Conservation (phyloP, 306 rosid genomes). For the Glycine latifolia region DNA sequence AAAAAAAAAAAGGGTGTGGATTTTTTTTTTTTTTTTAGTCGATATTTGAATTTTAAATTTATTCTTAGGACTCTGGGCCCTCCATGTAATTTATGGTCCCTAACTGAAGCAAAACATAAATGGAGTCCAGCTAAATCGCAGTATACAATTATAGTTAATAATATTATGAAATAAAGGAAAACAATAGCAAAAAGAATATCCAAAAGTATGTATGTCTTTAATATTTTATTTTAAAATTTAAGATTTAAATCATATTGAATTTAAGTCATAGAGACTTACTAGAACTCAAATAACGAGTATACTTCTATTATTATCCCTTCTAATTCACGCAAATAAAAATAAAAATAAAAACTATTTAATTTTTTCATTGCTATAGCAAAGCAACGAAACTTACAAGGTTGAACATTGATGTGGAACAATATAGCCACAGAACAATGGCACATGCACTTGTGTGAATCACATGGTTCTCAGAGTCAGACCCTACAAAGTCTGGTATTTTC, state of each 20-base stretch:
- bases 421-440: not conserved
- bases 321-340: not conserved
- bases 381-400: not conserved
- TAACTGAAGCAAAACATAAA: not conserved
- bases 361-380: not conserved
- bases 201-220: not conserved
- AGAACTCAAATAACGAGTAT: not conserved
- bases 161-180: not conserved
- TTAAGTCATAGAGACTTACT: not conserved
- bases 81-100: not conserved
- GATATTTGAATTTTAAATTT: too few species aligned
- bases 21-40: too few species aligned
- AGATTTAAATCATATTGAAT: not conserved
- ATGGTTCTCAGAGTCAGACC: constrained; percentile 33
- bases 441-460: constrained; percentile 21
- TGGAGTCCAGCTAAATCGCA: not conserved
- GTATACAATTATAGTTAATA: not conserved
- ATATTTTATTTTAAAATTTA: too few species aligned
- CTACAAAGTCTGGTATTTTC: not conserved
- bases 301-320: not conserved
- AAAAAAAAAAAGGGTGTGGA: too few species aligned
- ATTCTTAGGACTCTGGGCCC: too few species aligned
- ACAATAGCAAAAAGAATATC: not conserved
- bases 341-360: not conserved
- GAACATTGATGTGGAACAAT: not conserved